Evolutionary conservation across 2,329 filamentous ascomycete genomes (phyloP).

Genomic region (Botrytis tulipae): DNA sequence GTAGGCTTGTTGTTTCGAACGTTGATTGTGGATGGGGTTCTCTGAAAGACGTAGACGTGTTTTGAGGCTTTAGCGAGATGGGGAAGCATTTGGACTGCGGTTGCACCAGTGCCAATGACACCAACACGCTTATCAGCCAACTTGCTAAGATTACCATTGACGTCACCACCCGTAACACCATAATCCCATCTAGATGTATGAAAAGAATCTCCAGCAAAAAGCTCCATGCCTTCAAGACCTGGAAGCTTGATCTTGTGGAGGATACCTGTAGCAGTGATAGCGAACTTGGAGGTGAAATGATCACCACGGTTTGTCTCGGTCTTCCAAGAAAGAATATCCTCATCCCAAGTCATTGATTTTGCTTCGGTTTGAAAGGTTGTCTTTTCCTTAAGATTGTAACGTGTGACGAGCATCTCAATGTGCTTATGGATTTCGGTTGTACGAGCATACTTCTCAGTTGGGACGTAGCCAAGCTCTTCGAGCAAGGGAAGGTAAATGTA

Average conservation of each 20-base stretch:
- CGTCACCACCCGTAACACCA: conserved; percentile 43
- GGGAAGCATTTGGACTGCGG: conserved; percentile 57
- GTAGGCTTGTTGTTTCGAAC: conserved; percentile 51
- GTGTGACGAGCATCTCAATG: conserved; percentile 51
- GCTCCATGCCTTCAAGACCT: conserved; percentile 45
- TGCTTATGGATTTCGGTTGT: conserved; percentile 60
- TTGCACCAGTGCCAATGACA: conserved; percentile 59
- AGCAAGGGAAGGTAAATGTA: conserved; percentile 21
- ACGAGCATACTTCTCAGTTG: conserved; percentile 55
- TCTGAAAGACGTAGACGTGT: conserved; percentile 54
- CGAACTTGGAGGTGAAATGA: conserved; percentile 54
- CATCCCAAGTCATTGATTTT: conserved; percentile 54
- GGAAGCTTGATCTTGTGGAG: conserved; percentile 56
- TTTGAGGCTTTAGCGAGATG: conserved; percentile 52
- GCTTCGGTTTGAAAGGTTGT: conserved; percentile 57
- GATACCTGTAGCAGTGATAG: conserved; percentile 58
- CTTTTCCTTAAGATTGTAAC: conserved; percentile 54
- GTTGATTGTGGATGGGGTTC: conserved; percentile 59
- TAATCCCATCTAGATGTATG: conserved; percentile 60
- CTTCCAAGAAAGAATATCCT: conserved; percentile 50
- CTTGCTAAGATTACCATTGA: conserved; percentile 32
- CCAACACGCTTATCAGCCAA: conserved; percentile 54
- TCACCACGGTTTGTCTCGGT: conserved; percentile 51
- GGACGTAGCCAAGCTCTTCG: conserved; percentile 39
- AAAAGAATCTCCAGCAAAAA: conserved; percentile 47